A percentile compares a stretch with the other conserved stretches of the same genome.
Conservation (phyloP, 2,329 filamentous ascomycete species). For the Aspergillus sp. region DNA sequence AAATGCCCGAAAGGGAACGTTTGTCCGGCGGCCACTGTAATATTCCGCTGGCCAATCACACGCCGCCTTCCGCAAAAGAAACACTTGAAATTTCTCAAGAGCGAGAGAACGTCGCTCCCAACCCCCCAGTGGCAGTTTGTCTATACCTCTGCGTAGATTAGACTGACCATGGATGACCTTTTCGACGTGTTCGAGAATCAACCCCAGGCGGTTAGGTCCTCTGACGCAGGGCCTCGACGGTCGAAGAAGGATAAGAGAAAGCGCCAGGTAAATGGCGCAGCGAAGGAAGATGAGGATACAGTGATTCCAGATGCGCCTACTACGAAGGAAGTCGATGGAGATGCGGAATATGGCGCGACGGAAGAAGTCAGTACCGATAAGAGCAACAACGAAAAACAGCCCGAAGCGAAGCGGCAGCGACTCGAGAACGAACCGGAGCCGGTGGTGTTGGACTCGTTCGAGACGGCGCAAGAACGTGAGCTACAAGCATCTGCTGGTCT, state of each 20-base stretch:
- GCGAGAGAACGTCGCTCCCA: conserved; percentile 4
- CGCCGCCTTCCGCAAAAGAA: conserved; percentile 18
- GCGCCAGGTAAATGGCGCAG: conserved; percentile 60
- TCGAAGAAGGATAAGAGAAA: conserved; percentile 62
- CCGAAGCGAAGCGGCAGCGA: conserved; percentile 41
- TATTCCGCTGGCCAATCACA: conserved; percentile 11
- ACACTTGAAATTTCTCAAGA: conserved; percentile 28
- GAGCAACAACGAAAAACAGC: conserved; percentile 28
- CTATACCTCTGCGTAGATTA: conserved; percentile 10
- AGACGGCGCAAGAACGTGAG: conserved; percentile 89
- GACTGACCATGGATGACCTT: conserved; percentile 60
- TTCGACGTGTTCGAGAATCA: conserved; percentile 74
- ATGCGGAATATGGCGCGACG: conserved; percentile 6
- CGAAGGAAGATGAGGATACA: conserved; percentile 23
- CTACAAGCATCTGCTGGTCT: conserved; percentile 69
- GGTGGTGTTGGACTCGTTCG: conserved; percentile 84
- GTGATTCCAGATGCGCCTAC: conserved; percentile 14
- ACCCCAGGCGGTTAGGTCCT: conserved; percentile 38
- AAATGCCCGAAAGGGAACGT: conserved; percentile 4
- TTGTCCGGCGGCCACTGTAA: conserved; percentile 11
- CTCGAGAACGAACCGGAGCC: conserved; percentile 60
- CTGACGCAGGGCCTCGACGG: conserved; percentile 27
- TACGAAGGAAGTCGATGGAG: conserved; percentile 11
- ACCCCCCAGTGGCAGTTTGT: conserved; percentile 8
- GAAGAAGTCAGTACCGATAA: conserved; percentile 6